phyloP scores from a whole-genome alignment of 73 alveolate species.

The Stentor roeselii region DNA sequence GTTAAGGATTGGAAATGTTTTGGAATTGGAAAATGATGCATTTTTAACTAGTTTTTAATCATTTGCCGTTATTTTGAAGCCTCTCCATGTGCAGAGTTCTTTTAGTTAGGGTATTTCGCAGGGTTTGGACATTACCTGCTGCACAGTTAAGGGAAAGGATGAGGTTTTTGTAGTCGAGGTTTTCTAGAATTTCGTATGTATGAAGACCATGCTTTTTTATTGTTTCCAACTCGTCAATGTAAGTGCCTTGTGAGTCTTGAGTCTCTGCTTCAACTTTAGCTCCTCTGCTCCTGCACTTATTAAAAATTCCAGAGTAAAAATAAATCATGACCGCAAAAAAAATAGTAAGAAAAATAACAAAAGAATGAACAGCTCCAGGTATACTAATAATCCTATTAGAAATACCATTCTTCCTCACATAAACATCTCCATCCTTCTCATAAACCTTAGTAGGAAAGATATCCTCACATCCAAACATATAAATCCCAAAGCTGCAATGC shows the following conservation, averaged over 20 bases:
- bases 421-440: not conserved
- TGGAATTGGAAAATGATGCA: too few relatives aligned
- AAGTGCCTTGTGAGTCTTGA: conserved; percentile 14
- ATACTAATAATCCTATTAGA: not conserved
- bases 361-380: not conserved
- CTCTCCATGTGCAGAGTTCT: too few relatives aligned
- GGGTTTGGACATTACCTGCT: not conserved
- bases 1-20: too few relatives aligned
- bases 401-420: not conserved
- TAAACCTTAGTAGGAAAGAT: conserved; percentile 42
- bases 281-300: not conserved
- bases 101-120: not conserved
- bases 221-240: not conserved
- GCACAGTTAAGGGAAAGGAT: not conserved
- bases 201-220: conserved; percentile 21
- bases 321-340: not conserved
- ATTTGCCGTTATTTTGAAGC: too few relatives aligned
- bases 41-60: too few relatives aligned
- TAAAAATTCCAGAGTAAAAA: not conserved
- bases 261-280: not conserved
- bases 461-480: conserved; percentile 56
- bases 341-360: not conserved
- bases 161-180: not conserved
- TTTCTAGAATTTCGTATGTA: not conserved
- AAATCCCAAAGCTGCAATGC: conserved; percentile 55